Percentiles rank a stretch among this genome's conserved stretches.
phyloP scores from a whole-genome alignment of 1,284 basidiomycete genomes.

The Golubevia sp. region DNA sequence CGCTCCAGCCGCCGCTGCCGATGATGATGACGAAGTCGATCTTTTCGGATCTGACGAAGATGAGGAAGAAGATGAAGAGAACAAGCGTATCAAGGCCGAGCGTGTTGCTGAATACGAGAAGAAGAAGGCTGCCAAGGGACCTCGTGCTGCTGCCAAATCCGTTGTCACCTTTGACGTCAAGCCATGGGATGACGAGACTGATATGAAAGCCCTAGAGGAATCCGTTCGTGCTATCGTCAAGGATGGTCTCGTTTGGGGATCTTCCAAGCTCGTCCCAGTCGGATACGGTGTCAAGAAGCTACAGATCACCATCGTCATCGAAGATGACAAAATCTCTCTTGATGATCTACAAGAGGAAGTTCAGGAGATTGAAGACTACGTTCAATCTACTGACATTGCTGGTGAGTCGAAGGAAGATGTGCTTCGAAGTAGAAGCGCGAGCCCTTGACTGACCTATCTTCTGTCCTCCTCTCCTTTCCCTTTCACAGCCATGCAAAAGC shows the following conservation, averaged over 20 bases:
- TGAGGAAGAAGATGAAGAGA: slow-evolving; percentile 51
- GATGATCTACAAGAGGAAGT: slow-evolving; percentile 79
- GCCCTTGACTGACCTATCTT: too few species aligned
- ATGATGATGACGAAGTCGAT: slow-evolving; percentile 58
- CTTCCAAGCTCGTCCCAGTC: slow-evolving; percentile 82
- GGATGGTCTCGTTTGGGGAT: slow-evolving; percentile 92
- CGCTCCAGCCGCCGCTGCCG: slow-evolving; percentile 29
- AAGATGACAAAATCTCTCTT: slow-evolving; percentile 91
- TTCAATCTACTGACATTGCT: slow-evolving; percentile 82
- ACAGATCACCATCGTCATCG: slow-evolving; percentile 93
- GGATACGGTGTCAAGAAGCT: slow-evolving; percentile 91
- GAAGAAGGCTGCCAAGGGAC: slow-evolving; percentile 60
- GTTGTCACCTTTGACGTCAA: slow-evolving; percentile 60
- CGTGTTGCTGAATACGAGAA: slow-evolving; percentile 59
- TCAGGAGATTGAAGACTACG: slow-evolving; percentile 80
- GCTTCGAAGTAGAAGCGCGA: too few species aligned
- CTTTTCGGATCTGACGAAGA: slow-evolving; percentile 59
- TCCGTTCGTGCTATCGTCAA: slow-evolving; percentile 82
- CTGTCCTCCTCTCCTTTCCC: too few species aligned
- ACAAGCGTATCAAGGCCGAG: slow-evolving; percentile 60
- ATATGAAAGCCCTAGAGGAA: slow-evolving; percentile 78
- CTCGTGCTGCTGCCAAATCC: slow-evolving; percentile 50
- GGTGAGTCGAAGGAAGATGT: too few species aligned
- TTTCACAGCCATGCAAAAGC: too few species aligned
- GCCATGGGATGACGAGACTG: slow-evolving; percentile 68